Evolutionary conservation across 2,329 filamentous ascomycete genomes (phyloP).

Genomic region (Alternaria triticimaculans): DNA sequence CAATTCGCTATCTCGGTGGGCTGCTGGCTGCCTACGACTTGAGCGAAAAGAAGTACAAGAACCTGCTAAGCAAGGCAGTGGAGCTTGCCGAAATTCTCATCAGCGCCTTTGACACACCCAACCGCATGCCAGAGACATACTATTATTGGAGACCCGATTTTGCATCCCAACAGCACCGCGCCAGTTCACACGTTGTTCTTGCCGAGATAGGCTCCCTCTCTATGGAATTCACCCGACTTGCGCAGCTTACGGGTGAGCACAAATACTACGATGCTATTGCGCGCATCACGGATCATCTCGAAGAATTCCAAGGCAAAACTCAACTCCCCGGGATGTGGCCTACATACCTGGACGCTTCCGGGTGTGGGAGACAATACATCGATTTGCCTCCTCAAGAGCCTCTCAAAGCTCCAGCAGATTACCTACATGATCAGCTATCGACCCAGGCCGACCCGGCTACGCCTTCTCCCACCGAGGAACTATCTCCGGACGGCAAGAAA

Average conservation of each 20-base stretch:
- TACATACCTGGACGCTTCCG: conserved; percentile 52
- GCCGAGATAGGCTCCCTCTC: conserved; percentile 58
- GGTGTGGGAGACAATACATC: conserved; percentile 41
- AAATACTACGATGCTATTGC: conserved; percentile 58
- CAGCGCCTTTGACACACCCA: conserved; percentile 71
- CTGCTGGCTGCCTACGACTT: conserved; percentile 74
- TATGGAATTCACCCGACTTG: conserved; percentile 57
- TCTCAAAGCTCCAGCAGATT: conserved; percentile 18
- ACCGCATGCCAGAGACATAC: conserved; percentile 67
- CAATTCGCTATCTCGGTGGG: conserved; percentile 73
- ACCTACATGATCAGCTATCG: conserved; percentile 3
- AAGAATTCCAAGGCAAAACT: conserved; percentile 54
- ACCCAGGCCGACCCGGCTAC: conserved; percentile 3
- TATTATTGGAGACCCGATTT: conserved; percentile 62
- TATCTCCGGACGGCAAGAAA: conserved; percentile 41
- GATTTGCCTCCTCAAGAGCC: conserved; percentile 33
- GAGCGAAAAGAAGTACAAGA: conserved; percentile 59
- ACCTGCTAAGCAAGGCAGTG: conserved; percentile 66
- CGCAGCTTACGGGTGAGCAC: conserved; percentile 55
- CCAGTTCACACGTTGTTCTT: conserved; percentile 51
- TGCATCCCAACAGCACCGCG: conserved; percentile 47
- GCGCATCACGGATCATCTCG: conserved; percentile 54
- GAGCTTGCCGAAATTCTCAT: conserved; percentile 71
- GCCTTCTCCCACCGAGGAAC: conserved; percentile 22
- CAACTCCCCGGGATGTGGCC: conserved; percentile 59